These are phyloP conservation scores for Alternaria brassicae DNA, from an alignment of 2,329 filamentous ascomycete species.

Conservation along the genomic window DNA sequence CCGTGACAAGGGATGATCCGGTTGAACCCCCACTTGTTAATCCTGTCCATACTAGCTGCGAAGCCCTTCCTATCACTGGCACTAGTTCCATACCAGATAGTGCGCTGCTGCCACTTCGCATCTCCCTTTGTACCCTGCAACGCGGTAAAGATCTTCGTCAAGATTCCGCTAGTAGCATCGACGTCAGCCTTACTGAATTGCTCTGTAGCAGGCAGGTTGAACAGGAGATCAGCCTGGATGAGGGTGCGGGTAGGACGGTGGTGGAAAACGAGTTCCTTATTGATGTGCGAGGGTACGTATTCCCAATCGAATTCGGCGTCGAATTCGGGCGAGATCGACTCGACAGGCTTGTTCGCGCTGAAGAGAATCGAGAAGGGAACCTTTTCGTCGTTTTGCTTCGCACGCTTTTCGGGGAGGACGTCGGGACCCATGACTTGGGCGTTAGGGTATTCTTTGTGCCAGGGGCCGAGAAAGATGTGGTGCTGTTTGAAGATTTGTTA, in stretches of 20 bases:
- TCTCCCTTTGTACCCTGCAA: constrained; percentile 71
- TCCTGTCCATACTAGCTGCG: constrained; percentile 71
- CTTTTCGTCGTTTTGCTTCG: constrained; percentile 63
- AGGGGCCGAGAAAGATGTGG: constrained; percentile 89
- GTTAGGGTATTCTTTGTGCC: constrained; percentile 78
- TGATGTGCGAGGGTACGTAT: constrained; percentile 79
- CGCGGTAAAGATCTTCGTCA: constrained; percentile 63
- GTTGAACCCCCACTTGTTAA: constrained; percentile 83
- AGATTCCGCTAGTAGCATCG: constrained; percentile 62
- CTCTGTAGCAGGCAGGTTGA: constrained; percentile 87
- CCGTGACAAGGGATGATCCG: constrained; percentile 91
- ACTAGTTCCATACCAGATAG: constrained; percentile 79
- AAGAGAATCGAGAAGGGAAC: constrained; percentile 72
- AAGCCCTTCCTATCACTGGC: constrained; percentile 70
- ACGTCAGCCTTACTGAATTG: constrained; percentile 71
- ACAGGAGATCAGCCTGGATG: constrained; percentile 88
- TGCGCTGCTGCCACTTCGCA: constrained; percentile 71
- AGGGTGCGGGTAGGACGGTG: constrained; percentile 80
- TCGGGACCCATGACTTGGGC: constrained; percentile 84
- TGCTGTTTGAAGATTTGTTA: constrained; percentile 59
- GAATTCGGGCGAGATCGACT: constrained; percentile 75
- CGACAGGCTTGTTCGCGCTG: constrained; percentile 42
- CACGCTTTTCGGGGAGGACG: constrained; percentile 83
- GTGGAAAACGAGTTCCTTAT: constrained; percentile 87
- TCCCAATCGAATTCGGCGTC: constrained; percentile 85